These are phyloP conservation scores for Diplocarpon rosae DNA, from an alignment of 2,329 filamentous ascomycete genomes.

Conservation along the genomic window DNA sequence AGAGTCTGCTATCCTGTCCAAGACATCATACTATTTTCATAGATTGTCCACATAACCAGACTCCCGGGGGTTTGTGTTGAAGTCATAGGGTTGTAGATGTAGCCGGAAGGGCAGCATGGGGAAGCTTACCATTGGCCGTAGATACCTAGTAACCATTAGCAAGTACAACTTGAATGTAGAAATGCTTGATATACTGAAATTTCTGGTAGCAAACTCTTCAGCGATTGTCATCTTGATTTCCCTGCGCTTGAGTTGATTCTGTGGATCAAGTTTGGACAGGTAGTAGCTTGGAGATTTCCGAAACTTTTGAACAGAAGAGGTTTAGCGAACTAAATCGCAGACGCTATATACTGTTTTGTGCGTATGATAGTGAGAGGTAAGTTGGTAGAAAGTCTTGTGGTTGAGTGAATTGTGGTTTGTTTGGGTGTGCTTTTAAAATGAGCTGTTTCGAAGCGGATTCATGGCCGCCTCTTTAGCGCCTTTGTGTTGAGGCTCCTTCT, in stretches of 20 bases:
- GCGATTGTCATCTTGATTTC: slow-evolving; percentile 53
- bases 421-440: not conserved
- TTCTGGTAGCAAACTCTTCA: slow-evolving; percentile 61
- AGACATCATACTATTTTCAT: not conserved
- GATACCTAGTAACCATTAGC: slow-evolving; percentile 42
- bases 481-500: no score
- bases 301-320: not conserved
- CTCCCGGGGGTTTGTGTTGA: not conserved
- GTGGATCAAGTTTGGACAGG: slow-evolving; percentile 1
- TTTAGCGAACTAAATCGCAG: not conserved
- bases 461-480: not conserved
- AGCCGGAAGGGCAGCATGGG: not conserved
- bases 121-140: slow-evolving; percentile 62
- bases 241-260: slow-evolving; percentile 12
- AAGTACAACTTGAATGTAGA: not conserved
- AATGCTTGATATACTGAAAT: slow-evolving; percentile 52
- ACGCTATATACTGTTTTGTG: not conserved
- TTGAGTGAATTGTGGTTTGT: not conserved
- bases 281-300: slow-evolving; percentile 2
- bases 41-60: not conserved
- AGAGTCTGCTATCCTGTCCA: not conserved
- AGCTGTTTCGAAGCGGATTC: not conserved
- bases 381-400: no score
- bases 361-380: not conserved
- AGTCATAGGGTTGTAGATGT: not conserved